Percentiles rank a stretch among this genome's conserved stretches.
phyloP scores from a whole-genome alignment of 306 rosid species.

The Vigna hirtella region DNA sequence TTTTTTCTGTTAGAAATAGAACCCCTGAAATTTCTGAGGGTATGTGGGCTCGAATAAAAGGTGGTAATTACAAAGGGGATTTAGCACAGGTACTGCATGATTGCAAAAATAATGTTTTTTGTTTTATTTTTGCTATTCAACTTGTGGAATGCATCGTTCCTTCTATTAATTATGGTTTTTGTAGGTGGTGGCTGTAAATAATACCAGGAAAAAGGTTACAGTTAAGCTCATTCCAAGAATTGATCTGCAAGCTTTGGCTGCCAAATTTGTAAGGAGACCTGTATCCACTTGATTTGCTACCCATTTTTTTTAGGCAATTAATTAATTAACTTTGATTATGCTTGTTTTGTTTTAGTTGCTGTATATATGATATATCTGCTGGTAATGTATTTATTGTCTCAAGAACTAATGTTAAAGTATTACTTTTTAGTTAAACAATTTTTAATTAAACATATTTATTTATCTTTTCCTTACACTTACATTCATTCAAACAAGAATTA shows the following conservation, averaged over 20 bases:
- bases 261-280: conserved; percentile 75
- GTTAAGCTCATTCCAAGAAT: conserved; percentile 92
- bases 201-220: conserved; percentile 66
- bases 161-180: conserved; percentile 41
- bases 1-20: conserved; percentile 61
- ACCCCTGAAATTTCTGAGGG: conserved; percentile 72
- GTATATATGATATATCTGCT: neutral
- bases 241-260: conserved; percentile 86
- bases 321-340: conserved; percentile 14
- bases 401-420: neutral
- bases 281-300: conserved; percentile 17
- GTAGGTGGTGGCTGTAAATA: conserved; percentile 78
- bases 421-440: neutral
- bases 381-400: neutral
- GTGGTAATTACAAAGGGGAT: conserved; percentile 94
- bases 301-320: neutral
- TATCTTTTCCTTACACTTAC: neutral
- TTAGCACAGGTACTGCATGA: conserved; percentile 76
- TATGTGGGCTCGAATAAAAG: conserved; percentile 89
- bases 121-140: conserved; percentile 22
- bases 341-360: conserved; percentile 25
- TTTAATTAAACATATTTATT: neutral
- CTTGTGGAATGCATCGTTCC: conserved; percentile 34
- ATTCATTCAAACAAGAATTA: neutral
- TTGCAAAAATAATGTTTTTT: conserved; percentile 30